Base-by-base conservation (phyloP, 1,284 basidiomycete species). In the Vanrija sp. region DNA sequence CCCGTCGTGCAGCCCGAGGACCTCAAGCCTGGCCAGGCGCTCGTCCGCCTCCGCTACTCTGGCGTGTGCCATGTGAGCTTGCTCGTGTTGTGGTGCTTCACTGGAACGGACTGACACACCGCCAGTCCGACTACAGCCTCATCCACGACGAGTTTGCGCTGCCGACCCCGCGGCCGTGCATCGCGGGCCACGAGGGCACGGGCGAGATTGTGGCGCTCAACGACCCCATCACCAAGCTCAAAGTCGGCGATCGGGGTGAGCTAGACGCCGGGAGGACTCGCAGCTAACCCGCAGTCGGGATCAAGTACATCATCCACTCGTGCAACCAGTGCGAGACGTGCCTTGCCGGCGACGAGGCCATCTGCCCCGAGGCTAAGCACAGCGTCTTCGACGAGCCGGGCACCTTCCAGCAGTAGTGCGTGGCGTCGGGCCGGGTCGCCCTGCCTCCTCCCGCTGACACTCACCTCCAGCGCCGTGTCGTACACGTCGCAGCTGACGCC, bases 221-320 rank as follows among this genome's bases (percentile, higher is more conserved):
- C 38, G 78, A 81, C 16, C 78, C 86, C 66, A 87, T 88, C 0
- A 82, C 83, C 1, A 42, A 42, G 34, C 34, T 56, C 47, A 57
- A 46, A 16, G 38, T 55, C 26, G 58, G 50, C 14, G 26, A 52
- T 6, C 47, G 43, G 34, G 48, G 46, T 48, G 34, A 18, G 51
- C 25, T 15, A 44, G 7, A 5, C 26, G 9, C 21, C 21, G 21
- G n/a, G n/a, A n/a, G n/a, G n/a, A n/a, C 21, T 23, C 21, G 21
- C 3, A 14, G 16, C 38, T 91, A 10, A 40, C 38, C 91, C 61
- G 83, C 87, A 15, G 90, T 94, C 42, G 91, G 91, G 6, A 85
- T 94, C 79, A 93, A 93, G 63, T 74, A 87, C 87, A 76, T 88
- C 25, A 86, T 85, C 6, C 80, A 85, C 65, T 83, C 81, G 51